Evolutionary conservation across 106 monocot genomes (phyloP).

Genomic region (Dendrobium chrysotoxum): DNA sequence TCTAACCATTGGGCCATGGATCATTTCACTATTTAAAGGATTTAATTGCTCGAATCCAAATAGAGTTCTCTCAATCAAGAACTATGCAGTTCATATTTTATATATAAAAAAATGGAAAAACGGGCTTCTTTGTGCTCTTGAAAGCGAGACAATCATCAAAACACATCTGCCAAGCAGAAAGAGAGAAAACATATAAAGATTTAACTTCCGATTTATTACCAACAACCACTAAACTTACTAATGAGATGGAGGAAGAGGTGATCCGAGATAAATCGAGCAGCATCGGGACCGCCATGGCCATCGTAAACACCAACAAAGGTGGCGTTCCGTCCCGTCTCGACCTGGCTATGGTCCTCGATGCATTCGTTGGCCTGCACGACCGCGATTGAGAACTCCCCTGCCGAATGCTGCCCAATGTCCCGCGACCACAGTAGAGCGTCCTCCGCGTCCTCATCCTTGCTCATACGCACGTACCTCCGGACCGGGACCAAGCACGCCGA

Average conservation of each 20-base stretch:
- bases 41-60: too few species aligned
- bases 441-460: constrained; percentile 54
- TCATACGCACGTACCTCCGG: constrained; percentile 67
- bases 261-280: constrained; percentile 14
- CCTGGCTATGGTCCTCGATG: constrained; percentile 87
- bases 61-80: background rate
- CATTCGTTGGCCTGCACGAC: constrained; percentile 78
- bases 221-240: background rate
- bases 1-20: too few species aligned
- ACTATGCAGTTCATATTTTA: background rate
- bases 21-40: too few species aligned
- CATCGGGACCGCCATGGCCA: constrained; percentile 22
- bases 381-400: constrained; percentile 74
- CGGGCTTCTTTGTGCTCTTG: too few species aligned
- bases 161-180: background rate
- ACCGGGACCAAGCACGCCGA: constrained; percentile 59
- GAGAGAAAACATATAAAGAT: background rate
- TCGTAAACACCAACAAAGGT: constrained; percentile 44
- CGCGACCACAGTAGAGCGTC: constrained; percentile 75
- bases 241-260: constrained; percentile 14
- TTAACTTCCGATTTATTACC: background rate
- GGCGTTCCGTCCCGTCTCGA: constrained; percentile 48
- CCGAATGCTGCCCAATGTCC: constrained; percentile 57
- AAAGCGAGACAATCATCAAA: background rate
- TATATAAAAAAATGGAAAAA: background rate